Conservation (phyloP, 129 eudicot species). For the Chrysanthemum makinoi region DNA sequence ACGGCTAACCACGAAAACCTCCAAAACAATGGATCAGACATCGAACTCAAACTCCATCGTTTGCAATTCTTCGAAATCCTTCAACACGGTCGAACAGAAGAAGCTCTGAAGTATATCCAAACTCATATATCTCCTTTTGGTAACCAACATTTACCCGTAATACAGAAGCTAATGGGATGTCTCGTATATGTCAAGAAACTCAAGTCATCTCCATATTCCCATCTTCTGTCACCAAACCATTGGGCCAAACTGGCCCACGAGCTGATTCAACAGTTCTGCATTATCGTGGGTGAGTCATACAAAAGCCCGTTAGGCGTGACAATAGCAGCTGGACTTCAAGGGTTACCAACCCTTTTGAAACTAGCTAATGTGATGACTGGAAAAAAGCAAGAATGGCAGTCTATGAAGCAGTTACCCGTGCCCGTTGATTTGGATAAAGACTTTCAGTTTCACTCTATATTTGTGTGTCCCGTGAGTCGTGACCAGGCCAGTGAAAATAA, state of each 20-base stretch:
- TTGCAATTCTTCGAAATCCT: constrained; percentile 67
- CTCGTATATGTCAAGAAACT: constrained; percentile 74
- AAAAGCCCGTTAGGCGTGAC: constrained; percentile 72
- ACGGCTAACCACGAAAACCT: constrained; percentile 53
- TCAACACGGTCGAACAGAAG: constrained; percentile 54
- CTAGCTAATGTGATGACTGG: constrained; percentile 83
- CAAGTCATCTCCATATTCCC: constrained; percentile 69
- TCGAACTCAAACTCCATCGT: constrained; percentile 67
- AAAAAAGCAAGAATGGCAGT: constrained; percentile 74
- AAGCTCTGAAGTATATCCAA: constrained; percentile 64
- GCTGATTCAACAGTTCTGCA: constrained; percentile 63
- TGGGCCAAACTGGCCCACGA: constrained; percentile 72
- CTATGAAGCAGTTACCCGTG: constrained; percentile 88
- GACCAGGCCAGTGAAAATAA: constrained; percentile 87
- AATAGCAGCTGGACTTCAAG: constrained; percentile 78
- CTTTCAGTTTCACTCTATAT: constrained; percentile 80
- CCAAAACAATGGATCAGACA: constrained; percentile 56
- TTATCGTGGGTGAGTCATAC: constrained; percentile 60
- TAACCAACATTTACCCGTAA: constrained; percentile 47
- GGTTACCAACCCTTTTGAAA: constrained; percentile 78
- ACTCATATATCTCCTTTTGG: constrained; percentile 55
- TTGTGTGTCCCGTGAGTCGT: constrained; percentile 92
- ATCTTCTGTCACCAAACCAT: constrained; percentile 53
- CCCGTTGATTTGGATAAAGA: constrained; percentile 69
- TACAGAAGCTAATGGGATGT: constrained; percentile 78